Percentiles rank a stretch among this genome's conserved stretches.
Conservation (phyloP, 164 flowering plant genomes). For the Amborella trichopoda region DNA sequence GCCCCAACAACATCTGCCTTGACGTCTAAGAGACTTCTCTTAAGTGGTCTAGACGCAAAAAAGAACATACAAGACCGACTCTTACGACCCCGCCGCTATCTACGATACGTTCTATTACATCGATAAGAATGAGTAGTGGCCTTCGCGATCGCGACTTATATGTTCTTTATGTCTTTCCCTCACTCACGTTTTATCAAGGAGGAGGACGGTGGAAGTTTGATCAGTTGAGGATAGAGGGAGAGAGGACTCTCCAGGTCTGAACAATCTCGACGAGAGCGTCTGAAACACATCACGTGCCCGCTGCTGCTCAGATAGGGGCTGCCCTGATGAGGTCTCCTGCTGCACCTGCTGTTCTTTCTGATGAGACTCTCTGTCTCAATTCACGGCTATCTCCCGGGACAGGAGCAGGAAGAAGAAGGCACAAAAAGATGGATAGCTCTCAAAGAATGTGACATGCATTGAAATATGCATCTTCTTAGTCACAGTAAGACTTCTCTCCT, state of each 20-base stretch:
- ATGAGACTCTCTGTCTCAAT: constrained; percentile 1
- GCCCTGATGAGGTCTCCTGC: too few relatives aligned
- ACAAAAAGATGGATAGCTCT: neutral
- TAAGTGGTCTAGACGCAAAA: too few relatives aligned
- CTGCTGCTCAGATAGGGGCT: too few relatives aligned
- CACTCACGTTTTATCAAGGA: neutral
- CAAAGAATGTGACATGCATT: too few relatives aligned
- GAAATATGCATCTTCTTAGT: constrained; percentile 1
- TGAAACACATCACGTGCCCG: too few relatives aligned
- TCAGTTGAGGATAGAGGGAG: neutral
- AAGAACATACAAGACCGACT: too few relatives aligned
- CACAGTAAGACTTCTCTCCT: neutral
- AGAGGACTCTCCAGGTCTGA: too few relatives aligned
- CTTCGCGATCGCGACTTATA: too few relatives aligned
- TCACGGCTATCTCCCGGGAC: neutral
- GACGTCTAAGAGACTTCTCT: neutral
- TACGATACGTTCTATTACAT: neutral
- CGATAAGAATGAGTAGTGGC: too few relatives aligned
- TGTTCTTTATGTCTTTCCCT: too few relatives aligned
- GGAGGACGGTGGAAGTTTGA: neutral
- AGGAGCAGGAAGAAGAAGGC: neutral
- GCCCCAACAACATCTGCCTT: neutral
- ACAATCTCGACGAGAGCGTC: too few relatives aligned
- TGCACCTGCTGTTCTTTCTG: neutral
- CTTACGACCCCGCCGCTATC: neutral